Percentiles rank a stretch among this genome's conserved stretches.
Conservation (phyloP, 257 asterid species). For the Vinca minor region DNA sequence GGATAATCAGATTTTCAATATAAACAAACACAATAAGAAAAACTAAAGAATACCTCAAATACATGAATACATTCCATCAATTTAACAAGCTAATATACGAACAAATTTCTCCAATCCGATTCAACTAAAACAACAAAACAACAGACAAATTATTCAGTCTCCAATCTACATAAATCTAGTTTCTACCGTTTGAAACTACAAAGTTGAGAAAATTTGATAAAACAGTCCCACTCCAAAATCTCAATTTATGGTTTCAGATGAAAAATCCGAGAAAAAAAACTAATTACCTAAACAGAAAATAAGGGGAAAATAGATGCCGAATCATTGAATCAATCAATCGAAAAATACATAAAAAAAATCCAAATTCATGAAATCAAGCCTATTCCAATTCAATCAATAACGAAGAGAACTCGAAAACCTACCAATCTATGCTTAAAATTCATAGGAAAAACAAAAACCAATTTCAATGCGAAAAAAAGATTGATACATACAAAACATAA, state of each 20-base stretch:
- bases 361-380: not conserved
- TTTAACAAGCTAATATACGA: not conserved
- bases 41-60: not conserved
- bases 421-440: not conserved
- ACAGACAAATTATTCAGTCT: not conserved
- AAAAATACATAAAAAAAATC: not conserved
- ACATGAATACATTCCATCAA: slow-evolving; percentile 1
- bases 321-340: not conserved
- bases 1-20: not conserved
- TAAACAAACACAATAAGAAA: not conserved
- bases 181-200: not conserved
- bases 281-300: not conserved
- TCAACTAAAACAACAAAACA: not conserved
- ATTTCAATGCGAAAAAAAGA: not conserved
- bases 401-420: not conserved
- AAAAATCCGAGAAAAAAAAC: not conserved
- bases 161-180: not conserved
- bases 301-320: not conserved
- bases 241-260: not conserved
- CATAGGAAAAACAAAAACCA: slow-evolving; percentile 21
- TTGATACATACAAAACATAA: too few relatives aligned
- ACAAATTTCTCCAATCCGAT: not conserved
- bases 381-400: not conserved
- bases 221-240: not conserved
- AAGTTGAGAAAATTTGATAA: not conserved